Base-by-base conservation (phyloP, 2,329 filamentous ascomycete species). In the Leptosphaerulina australis region DNA sequence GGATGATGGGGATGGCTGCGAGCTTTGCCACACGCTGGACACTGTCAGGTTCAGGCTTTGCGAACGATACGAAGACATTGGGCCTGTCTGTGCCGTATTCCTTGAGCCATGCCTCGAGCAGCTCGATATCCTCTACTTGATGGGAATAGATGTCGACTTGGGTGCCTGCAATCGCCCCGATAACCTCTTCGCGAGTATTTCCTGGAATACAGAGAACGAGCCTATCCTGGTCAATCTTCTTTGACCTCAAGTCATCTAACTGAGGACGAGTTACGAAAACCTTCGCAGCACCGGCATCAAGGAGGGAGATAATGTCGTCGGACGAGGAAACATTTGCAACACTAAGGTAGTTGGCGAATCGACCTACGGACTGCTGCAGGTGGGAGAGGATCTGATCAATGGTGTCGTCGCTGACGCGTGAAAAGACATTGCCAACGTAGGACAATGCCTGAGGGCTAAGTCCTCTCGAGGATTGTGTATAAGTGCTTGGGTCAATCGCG, bases 221-320 rank as follows among this genome's bases (percentile, higher is more conserved):
- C 37, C 85, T 77, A 47, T 80, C 78, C 7, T 80, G 77, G 51
- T 79, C 76, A 33, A 86, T 75, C 22, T 79, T 79, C 59, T 79
- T 73, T 38, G 76, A 62, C 41, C 79, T 74, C 33, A 88, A 73
- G 14, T 76, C 71, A 30, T 79, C 77, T 44, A 95, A 77, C 69
- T 91, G 88, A 48, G 85, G 80, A 37, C 86, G 82, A 14, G 82
- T 82, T 40, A 96, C 88, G 71, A 97, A 94, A 55, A 94, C 87
- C 70, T 88, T 94, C 43, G 86, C 83, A 5, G 91, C 91, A 52
- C 94, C 94, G 57, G 86, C 83, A 71, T 99, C 90, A 47, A 99
- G 84, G 26, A 97, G 81, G 36, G 88, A 83, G 44, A 93, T 76
- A 26, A 97, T 79, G 57, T 95, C 88, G 59, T 91, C 87, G 46